These are phyloP conservation scores for Phytophthora nicotianae DNA, from an alignment of 352 stramenopile species.

Conservation along the genomic window DNA sequence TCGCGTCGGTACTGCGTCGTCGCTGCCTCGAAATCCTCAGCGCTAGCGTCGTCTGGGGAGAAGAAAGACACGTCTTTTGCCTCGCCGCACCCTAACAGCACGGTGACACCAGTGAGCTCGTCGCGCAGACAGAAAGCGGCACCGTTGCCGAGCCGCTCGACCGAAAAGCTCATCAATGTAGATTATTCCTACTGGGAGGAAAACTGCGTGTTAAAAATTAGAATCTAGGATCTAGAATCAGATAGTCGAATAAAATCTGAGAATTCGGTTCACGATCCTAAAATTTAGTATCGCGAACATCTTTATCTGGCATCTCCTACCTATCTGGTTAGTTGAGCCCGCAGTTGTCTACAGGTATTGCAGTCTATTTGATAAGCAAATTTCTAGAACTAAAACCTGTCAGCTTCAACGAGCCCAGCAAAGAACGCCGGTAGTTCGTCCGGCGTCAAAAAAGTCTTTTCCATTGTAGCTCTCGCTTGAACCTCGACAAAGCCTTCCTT, in stretches of 20 bases:
- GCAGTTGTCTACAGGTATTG: not conserved
- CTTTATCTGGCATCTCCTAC: too few relatives aligned
- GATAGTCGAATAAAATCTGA: slow-evolving; percentile 2
- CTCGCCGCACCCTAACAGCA: slow-evolving; percentile 75
- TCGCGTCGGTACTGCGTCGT: slow-evolving; percentile 59
- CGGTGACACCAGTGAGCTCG: slow-evolving; percentile 43
- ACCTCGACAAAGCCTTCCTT: slow-evolving; percentile 82
- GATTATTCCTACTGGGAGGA: slow-evolving; percentile 19
- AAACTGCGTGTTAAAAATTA: not conserved
- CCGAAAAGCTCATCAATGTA: slow-evolving; percentile 48
- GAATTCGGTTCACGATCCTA: not conserved
- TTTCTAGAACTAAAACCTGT: slow-evolving; percentile 28
- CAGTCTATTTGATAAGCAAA: slow-evolving; percentile 2
- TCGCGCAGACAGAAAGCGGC: slow-evolving; percentile 75
- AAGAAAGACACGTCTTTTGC: slow-evolving; percentile 27
- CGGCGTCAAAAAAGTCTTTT: slow-evolving; percentile 60
- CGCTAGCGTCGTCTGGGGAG: slow-evolving; percentile 46
- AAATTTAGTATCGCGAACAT: too few relatives aligned
- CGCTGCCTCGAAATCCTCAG: slow-evolving; percentile 34
- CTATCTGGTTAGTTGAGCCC: too few relatives aligned
- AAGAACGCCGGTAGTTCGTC: slow-evolving; percentile 54
- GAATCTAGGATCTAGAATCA: slow-evolving; percentile 2
- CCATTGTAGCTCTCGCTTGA: slow-evolving; percentile 67
- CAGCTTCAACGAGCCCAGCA: slow-evolving; percentile 18
- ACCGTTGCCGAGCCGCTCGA: slow-evolving; percentile 73